A percentile compares a stretch with the other conserved stretches of the same genome.
Conservation (phyloP, 2,329 filamentous ascomycete species). For the Corinectria fuckeliana region DNA sequence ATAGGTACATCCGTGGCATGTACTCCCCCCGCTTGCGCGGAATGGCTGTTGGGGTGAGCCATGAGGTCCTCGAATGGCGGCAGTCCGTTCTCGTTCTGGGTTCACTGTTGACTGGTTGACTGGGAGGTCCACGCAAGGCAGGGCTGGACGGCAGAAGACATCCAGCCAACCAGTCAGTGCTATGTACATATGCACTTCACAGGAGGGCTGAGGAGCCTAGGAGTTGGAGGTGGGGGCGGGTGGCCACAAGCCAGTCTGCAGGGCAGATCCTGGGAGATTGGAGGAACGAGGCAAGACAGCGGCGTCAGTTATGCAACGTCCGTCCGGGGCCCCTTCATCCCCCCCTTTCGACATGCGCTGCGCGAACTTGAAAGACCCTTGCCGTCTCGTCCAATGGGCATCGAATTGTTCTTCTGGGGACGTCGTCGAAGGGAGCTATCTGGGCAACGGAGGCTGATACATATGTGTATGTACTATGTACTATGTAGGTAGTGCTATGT, state of each 20-base stretch:
- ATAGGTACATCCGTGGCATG: conserved; percentile 17
- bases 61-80: conserved; percentile 10
- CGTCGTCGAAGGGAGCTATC: conserved; percentile 12
- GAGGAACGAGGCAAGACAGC: conserved; percentile 22
- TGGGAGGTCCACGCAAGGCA: conserved; percentile 7
- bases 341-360: conserved; percentile 14
- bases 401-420: conserved; percentile 2
- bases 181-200: background rate
- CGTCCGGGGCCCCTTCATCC: conserved; percentile 11
- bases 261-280: conserved; percentile 29
- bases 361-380: conserved; percentile 13
- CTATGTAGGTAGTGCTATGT: conserved; percentile 1
- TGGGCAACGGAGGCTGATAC: conserved; percentile 4
- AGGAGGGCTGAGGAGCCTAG: background rate
- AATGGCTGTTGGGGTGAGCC: conserved; percentile 12
- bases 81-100: background rate
- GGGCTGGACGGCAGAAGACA: background rate
- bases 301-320: conserved; percentile 1
- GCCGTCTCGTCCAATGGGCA: conserved; percentile 4
- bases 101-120: background rate
- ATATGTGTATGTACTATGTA: too few species aligned
- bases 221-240: background rate
- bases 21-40: conserved; percentile 5
- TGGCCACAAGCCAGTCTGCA: conserved; percentile 16
- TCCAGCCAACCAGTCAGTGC: background rate